Evolutionary conservation across 73 alveolate species (phyloP), one percentile per base, ranked within the genome.

Genomic region (Paramecium sexaurelia): DNA sequence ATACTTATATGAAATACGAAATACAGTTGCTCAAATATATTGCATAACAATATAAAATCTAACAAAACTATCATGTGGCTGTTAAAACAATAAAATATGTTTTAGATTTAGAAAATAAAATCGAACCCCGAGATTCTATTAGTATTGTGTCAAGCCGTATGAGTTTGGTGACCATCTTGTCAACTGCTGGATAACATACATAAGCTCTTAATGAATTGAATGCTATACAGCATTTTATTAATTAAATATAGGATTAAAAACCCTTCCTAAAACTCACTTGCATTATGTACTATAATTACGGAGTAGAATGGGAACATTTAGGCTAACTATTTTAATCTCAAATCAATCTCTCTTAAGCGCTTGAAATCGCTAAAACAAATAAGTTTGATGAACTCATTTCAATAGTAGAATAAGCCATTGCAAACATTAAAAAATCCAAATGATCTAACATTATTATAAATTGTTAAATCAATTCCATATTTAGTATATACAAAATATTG

Each of bases 271-370:
- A 45, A 43, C 32, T 78, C 0, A 26, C 4, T 19, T 78, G 75
- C 29, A 78, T 78, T 41, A 78, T 78, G 90, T 22, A 78, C 55
- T 78, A 78, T 78, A 78, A 78, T 40, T 41, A 29, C 19, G 90
- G 90, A n/a, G 71, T 78, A 2, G 90, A 78, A 24, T 78, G 71
- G 68, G 68, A 78, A 41, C 90, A 78, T 78, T 71, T 71, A 36
- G 83, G 83, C 7, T 61, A 61, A 32, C 9, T 61, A 13, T 61
- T 61, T 61, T 61, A 61, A 61, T 61, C 83, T 61, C 83, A 61
- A 61, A 61, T 61, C 13, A 61, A 61, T 61, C 83, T 24, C 26
- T 61, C 83, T 6, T 32, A 61, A 61, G 47, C 83, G 11, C 26
- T 61, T 9, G 47, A 61, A 61, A 61, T 61, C 11, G 83, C 83